Evolutionary conservation across 352 stramenopile species (phyloP), one percentile per base, ranked within the genome.

Genomic region (Pythium oligandrum): DNA sequence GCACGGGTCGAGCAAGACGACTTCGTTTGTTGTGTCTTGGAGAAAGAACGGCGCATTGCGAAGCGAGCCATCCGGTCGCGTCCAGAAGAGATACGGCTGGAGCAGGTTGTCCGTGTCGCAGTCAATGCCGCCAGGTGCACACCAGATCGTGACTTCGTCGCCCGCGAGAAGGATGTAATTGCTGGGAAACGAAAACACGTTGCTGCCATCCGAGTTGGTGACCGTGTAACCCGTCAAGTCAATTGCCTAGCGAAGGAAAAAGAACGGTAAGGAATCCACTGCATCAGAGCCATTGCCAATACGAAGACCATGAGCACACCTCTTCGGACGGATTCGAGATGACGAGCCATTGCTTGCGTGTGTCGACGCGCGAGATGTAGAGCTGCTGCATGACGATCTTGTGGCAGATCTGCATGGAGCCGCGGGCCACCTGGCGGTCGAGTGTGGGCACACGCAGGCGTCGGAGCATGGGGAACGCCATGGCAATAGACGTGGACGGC

Each of bases 121-220:
- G 48, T 89, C 71, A 32, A 87, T 75, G 2, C 53, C 61, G 33
- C 72, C 74, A 9, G 83, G 83, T 33, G 73, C 73, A 57, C 79
- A 92, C 83, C 83, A 94, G 11, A 94, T 61, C 45, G 78, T 91
- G 43, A 91, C 81, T 44, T 94, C 78, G 39, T 90, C 81, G n/a
- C 83, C 83, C 6, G 75, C 67, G 0, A 87, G 53, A 17, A 94
- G 58, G 8, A 83, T 84, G 53, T 94, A 94, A 6, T 63, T 70
- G 33, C 38, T 10, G 7, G 83, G 83, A 61, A 94, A 92, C 34
- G 39, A 52, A 61, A 94, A 94, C 26, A 77, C 59, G 37, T 73
- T 67, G 53, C 36, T 62, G 32, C 64, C 70, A 53, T 73, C 69
- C 4, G 62, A 61, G 51, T 78, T 81, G 1, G 66, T 59, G 30